Percentiles rank a stretch among this genome's conserved stretches.
Evolutionary conservation across 2,329 filamentous ascomycete genomes (phyloP).

Genomic region (Arthroderma uncinatum): DNA sequence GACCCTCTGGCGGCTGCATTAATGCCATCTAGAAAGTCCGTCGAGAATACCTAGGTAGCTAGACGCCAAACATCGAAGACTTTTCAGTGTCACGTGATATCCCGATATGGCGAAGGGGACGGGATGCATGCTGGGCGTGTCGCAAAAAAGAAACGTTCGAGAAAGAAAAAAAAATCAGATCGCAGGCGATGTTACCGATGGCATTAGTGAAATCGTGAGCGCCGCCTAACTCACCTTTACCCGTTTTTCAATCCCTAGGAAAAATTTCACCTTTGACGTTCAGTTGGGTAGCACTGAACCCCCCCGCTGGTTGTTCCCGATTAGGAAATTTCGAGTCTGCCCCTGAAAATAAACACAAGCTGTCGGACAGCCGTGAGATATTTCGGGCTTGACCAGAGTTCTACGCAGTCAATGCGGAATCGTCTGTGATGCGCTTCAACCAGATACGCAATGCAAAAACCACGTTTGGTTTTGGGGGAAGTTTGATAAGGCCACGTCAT

Average conservation of each 20-base stretch:
- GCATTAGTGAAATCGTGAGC: not conserved
- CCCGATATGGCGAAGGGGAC: not conserved
- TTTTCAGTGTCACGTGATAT: not conserved
- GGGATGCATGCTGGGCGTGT: not conserved
- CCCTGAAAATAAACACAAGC: slow-evolving; percentile 1
- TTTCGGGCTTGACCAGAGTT: not conserved
- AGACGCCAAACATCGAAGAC: too few species aligned
- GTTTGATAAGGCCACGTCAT: slow-evolving; percentile 6
- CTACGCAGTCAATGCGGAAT: not conserved
- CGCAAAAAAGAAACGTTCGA: not conserved
- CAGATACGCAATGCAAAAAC: slow-evolving; percentile 6
- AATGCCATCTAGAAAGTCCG: too few species aligned
- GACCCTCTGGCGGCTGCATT: too few species aligned
- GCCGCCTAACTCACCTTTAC: too few species aligned
- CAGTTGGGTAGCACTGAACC: not conserved
- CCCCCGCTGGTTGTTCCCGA: not conserved
- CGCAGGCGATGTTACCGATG: not conserved
- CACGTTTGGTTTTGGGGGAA: slow-evolving; percentile 6
- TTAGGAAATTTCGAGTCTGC: not conserved
- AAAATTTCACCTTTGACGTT: not conserved
- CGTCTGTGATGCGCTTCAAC: slow-evolving; percentile 8
- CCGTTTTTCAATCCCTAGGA: not conserved
- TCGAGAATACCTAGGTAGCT: too few species aligned
- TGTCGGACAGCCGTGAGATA: not conserved
- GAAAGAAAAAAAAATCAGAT: too few species aligned